Evolutionary conservation across 78 protist genomes (phyloP).

Genomic region (Bigelowiella natans): DNA sequence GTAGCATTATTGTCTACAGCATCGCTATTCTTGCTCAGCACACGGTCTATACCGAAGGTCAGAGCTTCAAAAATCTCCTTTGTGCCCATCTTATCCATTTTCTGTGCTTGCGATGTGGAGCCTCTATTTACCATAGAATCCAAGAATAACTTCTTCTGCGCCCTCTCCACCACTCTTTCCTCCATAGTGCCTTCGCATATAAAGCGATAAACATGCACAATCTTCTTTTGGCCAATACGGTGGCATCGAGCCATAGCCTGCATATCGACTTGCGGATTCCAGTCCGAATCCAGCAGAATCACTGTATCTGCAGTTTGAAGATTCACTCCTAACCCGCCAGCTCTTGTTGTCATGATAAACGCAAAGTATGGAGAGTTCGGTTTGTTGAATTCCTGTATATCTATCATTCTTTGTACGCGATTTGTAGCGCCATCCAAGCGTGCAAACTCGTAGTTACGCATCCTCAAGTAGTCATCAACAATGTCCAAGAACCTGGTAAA

Average conservation of each 20-base stretch:
- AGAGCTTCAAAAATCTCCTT: not conserved
- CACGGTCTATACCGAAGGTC: not conserved
- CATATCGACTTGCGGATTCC: conserved; percentile 80
- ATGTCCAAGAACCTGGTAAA: conserved; percentile 69
- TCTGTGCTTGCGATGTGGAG: not conserved
- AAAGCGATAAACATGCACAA: conserved; percentile 81
- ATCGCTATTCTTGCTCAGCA: no score
- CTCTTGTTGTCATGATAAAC: conserved; percentile 82
- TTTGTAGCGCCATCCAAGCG: conserved; percentile 47
- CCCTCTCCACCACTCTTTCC: conserved; percentile 85
- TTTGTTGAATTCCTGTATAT: conserved; percentile 18
- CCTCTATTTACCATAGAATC: conserved; percentile 76
- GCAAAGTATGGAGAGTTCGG: conserved; percentile 51
- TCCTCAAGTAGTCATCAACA: conserved; percentile 73
- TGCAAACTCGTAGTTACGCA: conserved; percentile 17
- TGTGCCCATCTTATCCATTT: not conserved
- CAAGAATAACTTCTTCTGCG: conserved; percentile 71
- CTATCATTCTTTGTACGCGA: not conserved
- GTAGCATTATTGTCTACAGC: no score
- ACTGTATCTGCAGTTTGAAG: conserved; percentile 78
- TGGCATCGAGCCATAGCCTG: conserved; percentile 2
- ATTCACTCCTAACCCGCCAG: conserved; percentile 90
- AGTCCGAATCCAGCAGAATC: conserved; percentile 65
- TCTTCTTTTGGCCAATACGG: conserved; percentile 58
- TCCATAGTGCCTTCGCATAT: conserved; percentile 64